Percentiles rank a stretch among this genome's conserved stretches.
phyloP scores from a whole-genome alignment of 768 basidiomycete species.

The Omphalotus guepiniiformis region DNA sequence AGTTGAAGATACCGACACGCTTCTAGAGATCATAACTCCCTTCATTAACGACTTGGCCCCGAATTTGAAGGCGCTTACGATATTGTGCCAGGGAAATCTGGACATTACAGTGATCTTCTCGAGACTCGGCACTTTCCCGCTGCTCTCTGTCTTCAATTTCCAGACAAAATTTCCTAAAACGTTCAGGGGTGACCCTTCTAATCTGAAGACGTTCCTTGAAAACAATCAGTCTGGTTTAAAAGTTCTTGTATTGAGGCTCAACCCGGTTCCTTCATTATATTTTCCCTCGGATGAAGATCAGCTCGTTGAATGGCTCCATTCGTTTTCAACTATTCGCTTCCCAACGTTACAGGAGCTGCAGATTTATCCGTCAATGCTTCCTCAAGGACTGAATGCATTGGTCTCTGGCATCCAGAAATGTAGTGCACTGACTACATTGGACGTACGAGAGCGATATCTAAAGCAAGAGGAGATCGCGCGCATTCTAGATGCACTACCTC shows the following conservation, averaged over 20 bases:
- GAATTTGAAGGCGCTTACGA: constrained; percentile 29
- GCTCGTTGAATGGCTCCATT: constrained; percentile 29
- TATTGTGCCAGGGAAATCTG: constrained; percentile 37
- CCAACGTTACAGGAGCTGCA: constrained; percentile 22
- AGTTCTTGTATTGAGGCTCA: constrained; percentile 34
- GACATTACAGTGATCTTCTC: constrained; percentile 39
- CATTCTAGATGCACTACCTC: constrained; percentile 22
- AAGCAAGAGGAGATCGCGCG: constrained; percentile 24
- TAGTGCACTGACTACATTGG: constrained; percentile 29
- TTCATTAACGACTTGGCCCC: constrained; percentile 34
- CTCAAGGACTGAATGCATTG: constrained; percentile 30
- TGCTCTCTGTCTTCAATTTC: constrained; percentile 28
- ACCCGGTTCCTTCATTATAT: constrained; percentile 21
- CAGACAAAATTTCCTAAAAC: constrained; percentile 38
- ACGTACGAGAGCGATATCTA: constrained; percentile 39
- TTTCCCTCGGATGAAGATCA: constrained; percentile 20
- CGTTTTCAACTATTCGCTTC: constrained; percentile 22
- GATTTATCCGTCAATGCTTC: constrained; percentile 36
- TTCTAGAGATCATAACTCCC: constrained; percentile 31
- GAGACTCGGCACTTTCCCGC: constrained; percentile 27
- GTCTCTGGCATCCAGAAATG: constrained; percentile 28
- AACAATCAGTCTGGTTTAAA: constrained; percentile 27
- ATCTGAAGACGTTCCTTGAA: constrained; percentile 30
- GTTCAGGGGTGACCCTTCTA: constrained; percentile 29
- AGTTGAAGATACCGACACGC: constrained; percentile 18